Evolutionary conservation across 306 rosid genomes (phyloP), one percentile per base, ranked within the genome.

Genomic region (Prunus kanzakura): DNA sequence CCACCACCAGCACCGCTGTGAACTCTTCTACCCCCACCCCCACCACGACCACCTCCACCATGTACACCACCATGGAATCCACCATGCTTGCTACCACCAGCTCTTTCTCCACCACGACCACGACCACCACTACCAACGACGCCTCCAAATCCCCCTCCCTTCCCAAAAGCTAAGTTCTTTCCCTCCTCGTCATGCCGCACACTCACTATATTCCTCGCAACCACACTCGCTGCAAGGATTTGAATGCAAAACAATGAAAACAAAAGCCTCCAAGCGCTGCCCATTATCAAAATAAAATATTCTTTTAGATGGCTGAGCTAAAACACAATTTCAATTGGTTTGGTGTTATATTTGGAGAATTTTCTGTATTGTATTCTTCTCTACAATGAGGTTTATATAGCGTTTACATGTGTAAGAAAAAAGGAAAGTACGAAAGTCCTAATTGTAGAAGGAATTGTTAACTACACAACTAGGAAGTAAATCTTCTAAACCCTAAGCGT

Each of bases 231-330:
- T 43, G 77, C 86, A 76, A 89, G 63, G 75, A 67, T 83, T 69
- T 88, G 79, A 57, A 78, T 78, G 76, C 92, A 89, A 4, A 93
- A 46, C 79, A 91, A 54, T 57, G 82, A 46, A 73, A 91, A 63
- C 79, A 89, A 65, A 67, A 78, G 63, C 56, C 63, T 84, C 38
- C 45, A 12, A 47, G 18, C 32, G 6, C 76, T 11, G 9, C 35
- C 82, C 92, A 88, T 91, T 49, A 30, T 74, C 20, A 56, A 60
- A 3, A 35, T 6, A 35, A 35, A 35, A 23, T 60, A 22, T 60
- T 60, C 18, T 60, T 4, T 11, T 11, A 60, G 23, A 60, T 23
- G 16, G 25, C 18, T 60, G 19, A 60, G 35, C 35, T 60, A 4
- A 72, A 76, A 35, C 8, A 35, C 43, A 35, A 6, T 35, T 35